Percentiles rank a stretch among this genome's conserved stretches.
Evolutionary conservation across 352 stramenopile species (phyloP).

Genomic region (Phytopythium cucurbitacearum): DNA sequence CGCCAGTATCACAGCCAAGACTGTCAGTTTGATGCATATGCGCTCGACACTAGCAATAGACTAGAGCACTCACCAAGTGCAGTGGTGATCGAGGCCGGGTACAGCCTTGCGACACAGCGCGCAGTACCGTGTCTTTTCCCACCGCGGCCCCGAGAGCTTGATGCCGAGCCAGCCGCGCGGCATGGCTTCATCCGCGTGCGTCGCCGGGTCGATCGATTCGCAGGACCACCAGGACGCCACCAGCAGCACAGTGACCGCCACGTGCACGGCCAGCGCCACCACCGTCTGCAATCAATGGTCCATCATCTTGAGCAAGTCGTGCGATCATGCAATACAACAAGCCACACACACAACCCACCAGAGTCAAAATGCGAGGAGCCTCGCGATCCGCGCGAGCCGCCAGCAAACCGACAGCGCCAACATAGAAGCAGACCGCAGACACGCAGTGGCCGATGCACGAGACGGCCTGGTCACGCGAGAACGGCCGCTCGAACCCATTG

Average conservation of each 20-base stretch:
- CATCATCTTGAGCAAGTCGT: background rate
- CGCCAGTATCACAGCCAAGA: background rate
- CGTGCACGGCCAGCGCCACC: constrained; percentile 44
- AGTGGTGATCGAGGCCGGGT: constrained; percentile 82
- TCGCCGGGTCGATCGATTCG: constrained; percentile 61
- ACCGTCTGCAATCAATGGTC: constrained; percentile 30
- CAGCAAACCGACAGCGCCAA: constrained; percentile 26
- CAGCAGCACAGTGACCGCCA: constrained; percentile 43
- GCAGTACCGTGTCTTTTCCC: constrained; percentile 82
- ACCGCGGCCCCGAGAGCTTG: constrained; percentile 56
- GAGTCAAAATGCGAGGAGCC: constrained; percentile 2
- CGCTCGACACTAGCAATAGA: too few species aligned
- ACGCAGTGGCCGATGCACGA: constrained; percentile 64
- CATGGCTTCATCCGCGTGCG: constrained; percentile 24
- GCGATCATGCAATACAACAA: background rate
- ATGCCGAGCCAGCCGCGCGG: constrained; percentile 66
- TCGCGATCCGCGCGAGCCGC: constrained; percentile 3
- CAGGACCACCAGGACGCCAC: constrained; percentile 65
- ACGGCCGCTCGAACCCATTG: constrained; percentile 68
- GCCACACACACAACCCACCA: constrained; percentile 7
- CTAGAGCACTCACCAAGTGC: constrained; percentile 49
- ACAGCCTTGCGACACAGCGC: constrained; percentile 74
- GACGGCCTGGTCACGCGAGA: constrained; percentile 76
- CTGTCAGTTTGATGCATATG: background rate
- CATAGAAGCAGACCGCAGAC: constrained; percentile 61